phyloP scores from a whole-genome alignment of 345 rosid genomes.

The Sapria himalayana region DNA sequence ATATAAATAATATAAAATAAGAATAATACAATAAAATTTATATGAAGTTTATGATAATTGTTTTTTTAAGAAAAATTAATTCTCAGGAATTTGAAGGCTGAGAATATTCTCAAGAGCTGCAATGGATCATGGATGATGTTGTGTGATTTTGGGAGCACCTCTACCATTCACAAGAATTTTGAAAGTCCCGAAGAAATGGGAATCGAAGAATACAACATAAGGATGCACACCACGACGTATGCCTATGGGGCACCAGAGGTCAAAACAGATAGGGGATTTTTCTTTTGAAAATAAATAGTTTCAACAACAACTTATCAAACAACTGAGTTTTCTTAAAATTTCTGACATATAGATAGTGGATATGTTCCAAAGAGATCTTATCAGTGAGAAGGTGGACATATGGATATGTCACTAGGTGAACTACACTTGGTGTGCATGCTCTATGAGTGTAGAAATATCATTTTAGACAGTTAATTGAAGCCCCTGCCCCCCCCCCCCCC shows the following conservation, averaged over 20 bases:
- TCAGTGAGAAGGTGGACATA: slow-evolving; percentile 88
- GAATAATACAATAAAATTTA: no score
- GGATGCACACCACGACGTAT: slow-evolving; percentile 91
- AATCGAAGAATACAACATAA: slow-evolving; percentile 86
- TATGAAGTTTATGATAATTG: no score
- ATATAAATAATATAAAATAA: no score
- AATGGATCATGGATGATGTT: slow-evolving; percentile 78
- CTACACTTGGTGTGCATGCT: no score
- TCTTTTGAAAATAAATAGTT: no score
- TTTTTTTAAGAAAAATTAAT: no score
- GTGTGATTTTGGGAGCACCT: slow-evolving; percentile 90
- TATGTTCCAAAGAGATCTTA: slow-evolving; percentile 64
- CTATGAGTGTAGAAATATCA: no score
- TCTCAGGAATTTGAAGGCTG: slow-evolving; percentile 87
- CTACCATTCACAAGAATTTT: slow-evolving; percentile 82
- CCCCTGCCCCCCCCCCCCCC: no score
- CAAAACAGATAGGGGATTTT: slow-evolving; percentile 14
- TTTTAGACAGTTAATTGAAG: slow-evolving; percentile 10
- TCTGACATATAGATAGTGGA: slow-evolving; percentile 99
- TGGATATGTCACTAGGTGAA: slow-evolving; percentile 93
- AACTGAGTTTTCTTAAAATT: slow-evolving; percentile 10
- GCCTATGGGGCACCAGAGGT: slow-evolving; percentile 99
- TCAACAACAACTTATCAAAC: no score
- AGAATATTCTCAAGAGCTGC: slow-evolving; percentile 61
- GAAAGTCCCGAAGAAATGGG: slow-evolving; percentile 98